Conservation (phyloP, 2,329 filamentous ascomycete genomes). For the Fusarium foetens region DNA sequence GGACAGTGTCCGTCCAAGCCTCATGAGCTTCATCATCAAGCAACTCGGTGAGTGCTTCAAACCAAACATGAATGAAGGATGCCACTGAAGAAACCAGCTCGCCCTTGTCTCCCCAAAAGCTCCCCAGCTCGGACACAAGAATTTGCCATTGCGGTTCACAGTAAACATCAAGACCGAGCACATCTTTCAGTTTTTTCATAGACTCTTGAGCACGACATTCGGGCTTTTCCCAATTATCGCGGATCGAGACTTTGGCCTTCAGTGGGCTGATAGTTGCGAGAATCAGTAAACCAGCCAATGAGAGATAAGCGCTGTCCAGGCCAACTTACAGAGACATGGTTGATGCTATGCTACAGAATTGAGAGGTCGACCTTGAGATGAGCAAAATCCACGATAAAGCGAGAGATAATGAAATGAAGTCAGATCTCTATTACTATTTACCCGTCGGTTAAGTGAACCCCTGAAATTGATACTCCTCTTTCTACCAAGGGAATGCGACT, state of each 20-base stretch:
- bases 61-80: slow-evolving; percentile 55
- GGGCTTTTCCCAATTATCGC: slow-evolving; percentile 55
- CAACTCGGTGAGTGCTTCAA: slow-evolving; percentile 52
- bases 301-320: neutral
- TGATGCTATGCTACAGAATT: neutral
- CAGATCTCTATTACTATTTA: neutral
- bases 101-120: slow-evolving; percentile 53
- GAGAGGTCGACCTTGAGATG: neutral
- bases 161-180: slow-evolving; percentile 53
- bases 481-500: neutral
- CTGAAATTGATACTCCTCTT: neutral
- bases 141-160: slow-evolving; percentile 58
- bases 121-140: slow-evolving; percentile 52
- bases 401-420: neutral
- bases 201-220: slow-evolving; percentile 49
- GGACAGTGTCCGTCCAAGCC: slow-evolving; percentile 55
- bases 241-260: slow-evolving; percentile 55
- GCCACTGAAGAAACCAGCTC: slow-evolving; percentile 49
- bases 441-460: neutral
- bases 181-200: slow-evolving; percentile 45
- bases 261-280: slow-evolving; percentile 50
- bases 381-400: neutral
- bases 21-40: slow-evolving; percentile 54
- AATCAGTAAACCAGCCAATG: neutral
- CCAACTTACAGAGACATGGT: slow-evolving; percentile 15